Evolutionary conservation across 2,329 filamentous ascomycete species (phyloP).

Genomic region (Ciborinia camelliae): DNA sequence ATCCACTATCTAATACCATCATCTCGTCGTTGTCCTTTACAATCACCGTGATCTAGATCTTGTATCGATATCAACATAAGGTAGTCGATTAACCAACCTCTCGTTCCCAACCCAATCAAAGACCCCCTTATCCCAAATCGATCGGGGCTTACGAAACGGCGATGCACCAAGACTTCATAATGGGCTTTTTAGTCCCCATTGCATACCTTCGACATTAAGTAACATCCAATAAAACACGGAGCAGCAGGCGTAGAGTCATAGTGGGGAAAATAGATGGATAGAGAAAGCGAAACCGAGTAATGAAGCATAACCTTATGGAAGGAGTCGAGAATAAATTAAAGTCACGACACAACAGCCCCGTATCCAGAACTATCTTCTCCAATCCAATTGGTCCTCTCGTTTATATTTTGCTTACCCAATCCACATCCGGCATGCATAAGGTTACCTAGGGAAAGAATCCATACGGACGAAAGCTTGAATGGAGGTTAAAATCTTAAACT

Average conservation of each 20-base stretch:
- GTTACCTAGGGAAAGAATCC: no score
- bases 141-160: conserved; percentile 3
- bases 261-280: background rate
- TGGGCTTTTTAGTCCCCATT: background rate
- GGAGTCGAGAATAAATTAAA: background rate
- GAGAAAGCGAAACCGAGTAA: background rate
- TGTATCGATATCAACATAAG: background rate
- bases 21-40: background rate
- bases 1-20: background rate
- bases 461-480: background rate
- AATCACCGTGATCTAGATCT: background rate
- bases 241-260: background rate
- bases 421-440: no score
- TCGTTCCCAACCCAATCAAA: conserved; percentile 15
- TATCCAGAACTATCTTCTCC: background rate
- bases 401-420: background rate
- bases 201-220: background rate
- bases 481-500: background rate
- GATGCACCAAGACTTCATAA: background rate
- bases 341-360: background rate
- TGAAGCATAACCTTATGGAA: background rate
- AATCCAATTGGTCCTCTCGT: background rate
- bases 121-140: background rate
- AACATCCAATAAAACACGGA: background rate
- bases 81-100: background rate